Percentiles rank a stretch among this genome's conserved stretches.
These are phyloP conservation scores for Vitis riparia DNA, from an alignment of 164 flowering plant genomes.

Conservation along the genomic window DNA sequence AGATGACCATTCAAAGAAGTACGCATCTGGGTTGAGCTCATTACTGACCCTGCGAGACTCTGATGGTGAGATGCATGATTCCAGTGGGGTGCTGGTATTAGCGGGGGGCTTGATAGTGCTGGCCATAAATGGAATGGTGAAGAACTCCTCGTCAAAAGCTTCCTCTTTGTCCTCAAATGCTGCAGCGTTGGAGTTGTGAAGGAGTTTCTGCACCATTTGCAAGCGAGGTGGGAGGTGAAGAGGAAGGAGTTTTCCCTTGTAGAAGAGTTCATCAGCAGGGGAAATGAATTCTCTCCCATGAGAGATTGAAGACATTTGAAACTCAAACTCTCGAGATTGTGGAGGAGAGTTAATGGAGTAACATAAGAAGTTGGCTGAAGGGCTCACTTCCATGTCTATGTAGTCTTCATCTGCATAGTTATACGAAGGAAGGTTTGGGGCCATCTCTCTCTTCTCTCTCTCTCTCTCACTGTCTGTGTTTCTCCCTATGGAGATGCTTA, in stretches of 20 bases:
- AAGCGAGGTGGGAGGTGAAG: slow-evolving; percentile 84
- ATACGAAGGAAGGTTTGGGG: slow-evolving; percentile 15
- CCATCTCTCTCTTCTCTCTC: slow-evolving; percentile 24
- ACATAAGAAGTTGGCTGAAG: slow-evolving; percentile 18
- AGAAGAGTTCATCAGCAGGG: slow-evolving; percentile 93
- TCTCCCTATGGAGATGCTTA: slow-evolving; percentile 14
- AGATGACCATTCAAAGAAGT: slow-evolving; percentile 52
- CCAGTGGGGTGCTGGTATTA: slow-evolving; percentile 37
- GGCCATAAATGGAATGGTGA: slow-evolving; percentile 16
- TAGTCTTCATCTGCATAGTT: slow-evolving; percentile 43
- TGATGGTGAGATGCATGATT: slow-evolving; percentile 63
- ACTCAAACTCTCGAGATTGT: slow-evolving; percentile 77
- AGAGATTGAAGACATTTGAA: slow-evolving; percentile 55
- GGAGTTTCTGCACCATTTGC: slow-evolving; percentile 73
- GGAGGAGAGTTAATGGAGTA: slow-evolving; percentile 28
- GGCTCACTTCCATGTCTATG: slow-evolving; percentile 54
- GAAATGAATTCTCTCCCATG: slow-evolving; percentile 44
- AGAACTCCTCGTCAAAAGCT: slow-evolving; percentile 15
- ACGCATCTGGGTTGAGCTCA: slow-evolving; percentile 65
- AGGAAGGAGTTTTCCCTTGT: slow-evolving; percentile 86
- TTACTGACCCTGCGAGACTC: slow-evolving; percentile 64
- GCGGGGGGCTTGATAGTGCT: slow-evolving; percentile 9
- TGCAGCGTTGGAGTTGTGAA: slow-evolving; percentile 30
- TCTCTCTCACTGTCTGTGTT: slow-evolving; percentile 8
- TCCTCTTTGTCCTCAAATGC: slow-evolving; percentile 10